Evolutionary conservation across 164 flowering plant genomes (phyloP).

Genomic region (Magnolia kwangsiensis): DNA sequence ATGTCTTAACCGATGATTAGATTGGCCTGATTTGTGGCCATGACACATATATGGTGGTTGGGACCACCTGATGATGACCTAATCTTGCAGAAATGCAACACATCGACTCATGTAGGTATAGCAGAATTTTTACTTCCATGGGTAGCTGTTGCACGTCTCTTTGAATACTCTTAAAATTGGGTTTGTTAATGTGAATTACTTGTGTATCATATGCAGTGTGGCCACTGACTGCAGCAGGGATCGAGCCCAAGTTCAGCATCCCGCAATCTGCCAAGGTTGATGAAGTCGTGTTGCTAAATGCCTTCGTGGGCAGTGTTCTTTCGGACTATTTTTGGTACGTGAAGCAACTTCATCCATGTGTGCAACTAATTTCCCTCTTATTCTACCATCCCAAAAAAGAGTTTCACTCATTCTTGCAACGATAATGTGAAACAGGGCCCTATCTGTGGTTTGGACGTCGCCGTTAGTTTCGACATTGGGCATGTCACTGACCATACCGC

Average conservation of each 20-base stretch:
- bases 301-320: slow-evolving; percentile 58
- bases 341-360: neutral
- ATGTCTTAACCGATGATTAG: no score
- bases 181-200: neutral
- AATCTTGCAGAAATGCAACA: neutral
- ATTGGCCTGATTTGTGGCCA: neutral
- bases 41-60: no score
- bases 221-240: slow-evolving; percentile 46
- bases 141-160: neutral
- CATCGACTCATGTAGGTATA: neutral
- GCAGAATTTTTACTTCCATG: neutral
- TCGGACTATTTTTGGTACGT: slow-evolving; percentile 61
- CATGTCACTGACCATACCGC: slow-evolving; percentile 65
- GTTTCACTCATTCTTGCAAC: neutral
- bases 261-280: slow-evolving; percentile 42
- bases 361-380: neutral
- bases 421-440: slow-evolving; percentile 40
- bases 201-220: slow-evolving; percentile 37
- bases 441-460: slow-evolving; percentile 69
- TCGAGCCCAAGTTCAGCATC: slow-evolving; percentile 51
- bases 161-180: neutral
- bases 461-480: slow-evolving; percentile 67
- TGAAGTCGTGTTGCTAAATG: slow-evolving; percentile 47
- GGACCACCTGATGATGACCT: neutral
- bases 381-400: neutral